Percentiles rank a stretch among this genome's conserved stretches.
Conservation (phyloP, 306 rosid genomes). For the Albizia julibrissin region DNA sequence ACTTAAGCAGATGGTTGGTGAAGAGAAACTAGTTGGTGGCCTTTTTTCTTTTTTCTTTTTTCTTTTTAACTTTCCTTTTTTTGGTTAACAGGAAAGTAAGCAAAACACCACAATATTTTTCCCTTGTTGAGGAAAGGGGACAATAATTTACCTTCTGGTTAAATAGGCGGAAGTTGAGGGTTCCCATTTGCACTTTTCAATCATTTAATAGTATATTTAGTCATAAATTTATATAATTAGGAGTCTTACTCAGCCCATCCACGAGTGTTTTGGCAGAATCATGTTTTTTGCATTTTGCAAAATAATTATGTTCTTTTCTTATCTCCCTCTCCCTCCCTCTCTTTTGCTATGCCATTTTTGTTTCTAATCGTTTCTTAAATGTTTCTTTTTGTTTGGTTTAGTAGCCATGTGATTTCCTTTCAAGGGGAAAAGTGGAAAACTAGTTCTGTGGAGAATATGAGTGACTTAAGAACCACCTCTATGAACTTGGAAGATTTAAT, state of each 20-base stretch:
- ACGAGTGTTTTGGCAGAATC: conserved; percentile 22
- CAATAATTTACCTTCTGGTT: conserved; percentile 29
- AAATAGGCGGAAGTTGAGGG: conserved; percentile 44
- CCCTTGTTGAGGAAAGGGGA: conserved; percentile 27
- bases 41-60: conserved; percentile 33
- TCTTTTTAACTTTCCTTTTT: background rate
- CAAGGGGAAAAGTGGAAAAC: background rate
- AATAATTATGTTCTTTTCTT: background rate
- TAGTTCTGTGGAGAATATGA: background rate
- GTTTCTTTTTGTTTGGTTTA: background rate
- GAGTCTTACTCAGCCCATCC: conserved; percentile 21
- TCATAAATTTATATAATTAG: background rate
- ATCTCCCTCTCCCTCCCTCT: background rate
- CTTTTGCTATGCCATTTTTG: background rate
- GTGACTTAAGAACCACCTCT: background rate
- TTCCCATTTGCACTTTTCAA: conserved; percentile 39
- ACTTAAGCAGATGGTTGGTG: conserved; percentile 37
- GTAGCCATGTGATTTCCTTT: background rate
- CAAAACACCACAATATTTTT: conserved; percentile 31
- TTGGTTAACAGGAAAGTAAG: conserved; percentile 14
- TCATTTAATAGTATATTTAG: conserved; percentile 41
- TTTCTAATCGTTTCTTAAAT: background rate
- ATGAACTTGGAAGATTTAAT: background rate
- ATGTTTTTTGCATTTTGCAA: background rate
- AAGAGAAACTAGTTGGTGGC: conserved; percentile 28